phyloP scores from a whole-genome alignment of 164 flowering plant genomes.

The Vitis amurensis region DNA sequence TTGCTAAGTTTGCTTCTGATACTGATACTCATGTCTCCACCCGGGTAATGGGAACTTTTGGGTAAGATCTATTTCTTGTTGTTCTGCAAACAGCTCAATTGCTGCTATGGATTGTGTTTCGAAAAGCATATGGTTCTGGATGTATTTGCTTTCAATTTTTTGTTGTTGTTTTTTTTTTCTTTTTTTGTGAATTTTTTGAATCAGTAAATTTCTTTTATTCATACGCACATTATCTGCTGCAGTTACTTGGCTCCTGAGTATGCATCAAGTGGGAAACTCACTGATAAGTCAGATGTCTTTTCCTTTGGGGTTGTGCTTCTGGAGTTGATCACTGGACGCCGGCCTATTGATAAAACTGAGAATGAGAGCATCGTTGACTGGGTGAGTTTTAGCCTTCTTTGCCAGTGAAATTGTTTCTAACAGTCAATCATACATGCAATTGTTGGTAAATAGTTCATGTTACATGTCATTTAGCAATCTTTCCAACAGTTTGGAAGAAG shows the following conservation, averaged over 20 bases:
- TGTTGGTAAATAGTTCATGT: background rate
- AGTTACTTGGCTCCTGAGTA: slow-evolving; percentile 61
- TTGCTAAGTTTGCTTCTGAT: slow-evolving; percentile 38
- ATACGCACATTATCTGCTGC: slow-evolving; percentile 12
- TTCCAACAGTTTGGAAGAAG: background rate
- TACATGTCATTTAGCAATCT: background rate
- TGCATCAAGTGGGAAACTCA: slow-evolving; percentile 46
- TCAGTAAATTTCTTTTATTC: background rate
- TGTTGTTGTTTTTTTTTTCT: background rate
- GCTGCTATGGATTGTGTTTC: background rate
- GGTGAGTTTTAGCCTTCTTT: slow-evolving; percentile 23
- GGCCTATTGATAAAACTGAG: slow-evolving; percentile 33
- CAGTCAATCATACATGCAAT: background rate
- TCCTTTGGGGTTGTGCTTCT: slow-evolving; percentile 56
- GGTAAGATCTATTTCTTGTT: slow-evolving; percentile 22
- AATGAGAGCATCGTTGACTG: slow-evolving; percentile 51
- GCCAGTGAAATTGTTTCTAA: background rate
- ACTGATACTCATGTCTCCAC: slow-evolving; percentile 52
- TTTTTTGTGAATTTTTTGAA: background rate
- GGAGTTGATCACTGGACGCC: slow-evolving; percentile 53
- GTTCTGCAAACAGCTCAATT: too few species aligned
- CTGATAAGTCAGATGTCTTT: slow-evolving; percentile 49
- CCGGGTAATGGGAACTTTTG: slow-evolving; percentile 55
- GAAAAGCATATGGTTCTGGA: too few species aligned
- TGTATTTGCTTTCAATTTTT: background rate